Conservation (phyloP, 2,329 filamentous ascomycete species). For the Emmonsiellopsis sp. region DNA sequence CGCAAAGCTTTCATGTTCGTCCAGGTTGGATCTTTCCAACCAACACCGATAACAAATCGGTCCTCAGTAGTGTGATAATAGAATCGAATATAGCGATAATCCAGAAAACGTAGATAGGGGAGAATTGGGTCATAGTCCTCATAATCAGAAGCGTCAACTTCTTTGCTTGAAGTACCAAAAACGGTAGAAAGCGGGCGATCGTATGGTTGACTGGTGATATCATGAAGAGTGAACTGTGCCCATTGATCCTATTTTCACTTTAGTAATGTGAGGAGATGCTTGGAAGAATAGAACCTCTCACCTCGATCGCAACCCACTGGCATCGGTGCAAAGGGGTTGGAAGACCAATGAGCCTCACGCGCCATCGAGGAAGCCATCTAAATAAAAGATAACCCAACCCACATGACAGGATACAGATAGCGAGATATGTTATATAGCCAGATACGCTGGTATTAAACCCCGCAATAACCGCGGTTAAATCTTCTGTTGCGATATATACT, state of each 20-base stretch:
- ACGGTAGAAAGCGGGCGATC: conserved; percentile 56
- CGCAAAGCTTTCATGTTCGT: conserved; percentile 66
- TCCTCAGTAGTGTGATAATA: conserved; percentile 84
- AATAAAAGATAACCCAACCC: conserved; percentile 78
- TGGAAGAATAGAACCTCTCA: conserved; percentile 26
- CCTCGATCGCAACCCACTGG: conserved; percentile 87
- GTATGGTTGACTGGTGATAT: conserved; percentile 52
- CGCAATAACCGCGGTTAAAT: conserved; percentile 85
- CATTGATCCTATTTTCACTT: conserved; percentile 65
- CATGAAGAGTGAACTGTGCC: conserved; percentile 77
- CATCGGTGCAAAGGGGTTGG: conserved; percentile 62
- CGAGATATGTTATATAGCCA: conserved; percentile 61
- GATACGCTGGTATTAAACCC: conserved; percentile 72
- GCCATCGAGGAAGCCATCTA: conserved; percentile 84
- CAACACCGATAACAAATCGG: conserved; percentile 75
- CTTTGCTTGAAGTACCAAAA: conserved; percentile 43
- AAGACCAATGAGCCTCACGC: conserved; percentile 64
- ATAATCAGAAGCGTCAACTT: conserved; percentile 55
- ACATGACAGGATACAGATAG: conserved; percentile 61
- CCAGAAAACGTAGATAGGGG: conserved; percentile 63
- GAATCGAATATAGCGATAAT: conserved; percentile 91
- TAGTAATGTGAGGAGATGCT: neutral
- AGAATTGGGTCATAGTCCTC: conserved; percentile 69
- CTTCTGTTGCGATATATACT: conserved; percentile 85
- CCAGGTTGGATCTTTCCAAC: conserved; percentile 94